Evolutionary conservation across 1,284 basidiomycete genomes (phyloP).

Genomic region (Tylopilus sp.): DNA sequence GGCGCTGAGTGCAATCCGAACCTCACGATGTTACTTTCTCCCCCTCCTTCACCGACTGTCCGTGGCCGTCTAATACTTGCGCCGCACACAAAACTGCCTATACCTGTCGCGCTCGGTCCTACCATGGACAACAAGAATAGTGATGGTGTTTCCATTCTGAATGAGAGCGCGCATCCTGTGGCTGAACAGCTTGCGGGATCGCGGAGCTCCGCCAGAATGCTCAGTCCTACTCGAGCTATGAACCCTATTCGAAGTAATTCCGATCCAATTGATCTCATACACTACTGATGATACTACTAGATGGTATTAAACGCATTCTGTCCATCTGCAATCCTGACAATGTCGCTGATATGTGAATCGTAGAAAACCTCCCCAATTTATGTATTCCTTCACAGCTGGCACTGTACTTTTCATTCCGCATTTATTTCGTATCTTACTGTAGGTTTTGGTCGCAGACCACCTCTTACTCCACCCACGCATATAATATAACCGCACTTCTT

Average conservation of each 20-base stretch:
- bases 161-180: background rate
- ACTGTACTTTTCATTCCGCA: too few species aligned
- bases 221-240: conserved; percentile 32
- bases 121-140: background rate
- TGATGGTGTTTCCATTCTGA: background rate
- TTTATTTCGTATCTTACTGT: too few species aligned
- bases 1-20: conserved; percentile 8
- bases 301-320: conserved; percentile 32
- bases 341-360: conserved; percentile 12
- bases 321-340: conserved; percentile 19
- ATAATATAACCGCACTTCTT: background rate
- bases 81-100: conserved; percentile 3
- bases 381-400: conserved; percentile 5
- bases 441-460: too few species aligned
- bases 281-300: conserved; percentile 19
- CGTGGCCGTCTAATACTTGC: conserved; percentile 1
- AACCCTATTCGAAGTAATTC: conserved; percentile 33
- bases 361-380: background rate
- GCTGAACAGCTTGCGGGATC: conserved; percentile 9
- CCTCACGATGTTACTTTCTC: conserved; percentile 29
- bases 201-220: conserved; percentile 29
- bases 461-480: too few species aligned
- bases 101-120: background rate
- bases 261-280: background rate
- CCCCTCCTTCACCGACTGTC: conserved; percentile 20